Percentiles rank a stretch among this genome's conserved stretches.
These are phyloP conservation scores for Huiozyma sinensis DNA, from an alignment of 805 yeast species.

Conservation along the genomic window DNA sequence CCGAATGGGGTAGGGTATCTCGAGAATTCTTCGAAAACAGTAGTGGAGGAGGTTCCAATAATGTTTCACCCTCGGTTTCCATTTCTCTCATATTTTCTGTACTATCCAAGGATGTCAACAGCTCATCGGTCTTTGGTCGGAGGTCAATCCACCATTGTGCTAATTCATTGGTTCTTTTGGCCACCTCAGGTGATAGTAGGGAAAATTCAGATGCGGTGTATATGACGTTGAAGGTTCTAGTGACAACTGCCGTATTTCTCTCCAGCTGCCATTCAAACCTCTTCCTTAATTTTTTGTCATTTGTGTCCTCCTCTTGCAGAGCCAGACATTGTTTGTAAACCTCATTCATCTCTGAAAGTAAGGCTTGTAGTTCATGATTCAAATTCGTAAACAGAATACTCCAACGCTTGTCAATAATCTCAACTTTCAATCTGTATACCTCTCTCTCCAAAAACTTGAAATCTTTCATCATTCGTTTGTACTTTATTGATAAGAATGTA, in stretches of 20 bases:
- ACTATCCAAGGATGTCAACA: slow-evolving; percentile 3
- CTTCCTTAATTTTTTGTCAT: neutral
- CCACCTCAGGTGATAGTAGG: slow-evolving; percentile 30
- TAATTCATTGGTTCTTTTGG: slow-evolving; percentile 27
- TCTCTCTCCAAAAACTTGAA: slow-evolving; percentile 35
- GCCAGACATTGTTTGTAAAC: slow-evolving; percentile 4
- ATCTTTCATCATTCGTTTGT: slow-evolving; percentile 31
- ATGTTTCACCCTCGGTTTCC: neutral
- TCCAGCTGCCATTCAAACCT: slow-evolving; percentile 21
- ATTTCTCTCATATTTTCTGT: slow-evolving; percentile 3
- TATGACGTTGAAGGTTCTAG: slow-evolving; percentile 30
- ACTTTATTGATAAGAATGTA: slow-evolving; percentile 31
- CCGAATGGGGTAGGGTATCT: slow-evolving; percentile 7
- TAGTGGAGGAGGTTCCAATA: slow-evolving; percentile 4
- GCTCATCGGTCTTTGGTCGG: slow-evolving; percentile 10
- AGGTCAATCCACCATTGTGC: slow-evolving; percentile 29
- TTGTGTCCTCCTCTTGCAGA: neutral
- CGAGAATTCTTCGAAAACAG: slow-evolving; percentile 4
- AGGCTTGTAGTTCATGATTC: slow-evolving; percentile 31
- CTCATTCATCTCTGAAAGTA: slow-evolving; percentile 15
- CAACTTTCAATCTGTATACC: slow-evolving; percentile 33
- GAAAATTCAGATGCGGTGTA: slow-evolving; percentile 34
- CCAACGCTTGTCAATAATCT: slow-evolving; percentile 48
- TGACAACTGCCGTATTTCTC: slow-evolving; percentile 31
- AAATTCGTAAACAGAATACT: slow-evolving; percentile 39